phyloP scores from a whole-genome alignment of 331 rosid species.

The Dryas integrifolia region DNA sequence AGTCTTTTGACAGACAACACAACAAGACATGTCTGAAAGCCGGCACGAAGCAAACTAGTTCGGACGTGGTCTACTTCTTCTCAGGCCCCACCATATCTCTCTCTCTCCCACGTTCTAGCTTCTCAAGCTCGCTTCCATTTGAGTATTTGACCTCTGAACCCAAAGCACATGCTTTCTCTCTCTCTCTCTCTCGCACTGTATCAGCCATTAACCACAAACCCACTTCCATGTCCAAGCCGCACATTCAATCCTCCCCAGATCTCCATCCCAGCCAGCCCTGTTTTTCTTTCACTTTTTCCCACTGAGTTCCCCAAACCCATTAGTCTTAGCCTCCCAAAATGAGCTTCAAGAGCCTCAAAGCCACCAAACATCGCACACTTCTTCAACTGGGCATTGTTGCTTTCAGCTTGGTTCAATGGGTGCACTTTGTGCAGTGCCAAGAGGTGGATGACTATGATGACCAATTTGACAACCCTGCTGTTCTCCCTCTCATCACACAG shows the following conservation, averaged over 20 bases:
- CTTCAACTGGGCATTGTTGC: conserved; percentile 33
- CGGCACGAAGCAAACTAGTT: not conserved
- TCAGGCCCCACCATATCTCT: not conserved
- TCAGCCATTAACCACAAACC: not conserved
- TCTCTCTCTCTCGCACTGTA: not conserved
- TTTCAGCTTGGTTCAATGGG: conserved; percentile 38
- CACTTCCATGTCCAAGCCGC: conserved; percentile 11
- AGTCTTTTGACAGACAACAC: not conserved
- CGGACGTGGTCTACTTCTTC: conserved; percentile 5
- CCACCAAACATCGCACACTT: conserved; percentile 11
- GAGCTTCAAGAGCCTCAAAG: conserved; percentile 30
- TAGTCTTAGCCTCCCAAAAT: conserved; percentile 21
- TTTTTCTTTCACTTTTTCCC: not conserved
- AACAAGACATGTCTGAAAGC: conserved; percentile 1
- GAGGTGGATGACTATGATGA: conserved; percentile 40
- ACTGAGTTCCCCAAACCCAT: not conserved
- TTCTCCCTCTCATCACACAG: conserved; percentile 62
- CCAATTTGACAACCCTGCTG: conserved; percentile 55
- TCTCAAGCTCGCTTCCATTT: not conserved
- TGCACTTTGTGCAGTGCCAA: conserved; percentile 46
- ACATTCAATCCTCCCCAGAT: not conserved
- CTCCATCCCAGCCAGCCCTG: not conserved
- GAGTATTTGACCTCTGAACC: not conserved
- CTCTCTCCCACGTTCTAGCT: conserved; percentile 2
- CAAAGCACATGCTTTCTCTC: not conserved